Conservation (phyloP, 2,329 filamentous ascomycete genomes). For the Alternaria postmessia region DNA sequence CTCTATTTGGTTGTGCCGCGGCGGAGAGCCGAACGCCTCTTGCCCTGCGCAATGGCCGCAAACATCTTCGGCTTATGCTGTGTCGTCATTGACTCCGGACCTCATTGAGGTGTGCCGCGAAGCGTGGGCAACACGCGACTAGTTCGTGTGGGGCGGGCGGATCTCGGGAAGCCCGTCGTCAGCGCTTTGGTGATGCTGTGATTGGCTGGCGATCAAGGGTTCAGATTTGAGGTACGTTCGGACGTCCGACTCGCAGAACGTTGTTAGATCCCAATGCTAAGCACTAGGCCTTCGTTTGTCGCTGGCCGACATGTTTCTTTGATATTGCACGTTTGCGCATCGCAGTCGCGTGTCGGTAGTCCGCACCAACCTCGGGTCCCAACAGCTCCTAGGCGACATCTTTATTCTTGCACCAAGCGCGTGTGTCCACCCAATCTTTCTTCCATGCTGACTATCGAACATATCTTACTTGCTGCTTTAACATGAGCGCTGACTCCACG, state of each 20-base stretch:
- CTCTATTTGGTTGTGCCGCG: not conserved
- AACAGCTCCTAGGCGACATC: no score
- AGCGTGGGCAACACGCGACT: not conserved
- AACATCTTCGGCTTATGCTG: slow-evolving; percentile 6
- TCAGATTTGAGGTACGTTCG: not conserved
- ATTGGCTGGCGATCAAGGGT: not conserved
- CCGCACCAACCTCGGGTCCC: no score
- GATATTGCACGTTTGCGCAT: no score
- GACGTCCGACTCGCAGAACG: not conserved
- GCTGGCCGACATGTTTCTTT: not conserved
- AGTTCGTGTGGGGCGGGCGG: slow-evolving; percentile 1
- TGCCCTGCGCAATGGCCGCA: not conserved
- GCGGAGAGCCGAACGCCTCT: slow-evolving; percentile 13
- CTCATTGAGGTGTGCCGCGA: not conserved
- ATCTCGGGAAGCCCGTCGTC: not conserved
- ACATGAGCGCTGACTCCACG: no score
- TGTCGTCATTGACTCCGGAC: slow-evolving; percentile 15
- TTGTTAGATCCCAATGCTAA: no score
- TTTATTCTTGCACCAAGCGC: no score
- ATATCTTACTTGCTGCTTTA: no score
- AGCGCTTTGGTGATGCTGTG: not conserved
- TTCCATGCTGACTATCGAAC: no score
- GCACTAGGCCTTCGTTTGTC: not conserved
- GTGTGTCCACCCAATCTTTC: no score
- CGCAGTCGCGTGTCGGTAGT: not conserved